phyloP scores from a whole-genome alignment of 352 stramenopile species.

The Globisporangium yorkense region DNA sequence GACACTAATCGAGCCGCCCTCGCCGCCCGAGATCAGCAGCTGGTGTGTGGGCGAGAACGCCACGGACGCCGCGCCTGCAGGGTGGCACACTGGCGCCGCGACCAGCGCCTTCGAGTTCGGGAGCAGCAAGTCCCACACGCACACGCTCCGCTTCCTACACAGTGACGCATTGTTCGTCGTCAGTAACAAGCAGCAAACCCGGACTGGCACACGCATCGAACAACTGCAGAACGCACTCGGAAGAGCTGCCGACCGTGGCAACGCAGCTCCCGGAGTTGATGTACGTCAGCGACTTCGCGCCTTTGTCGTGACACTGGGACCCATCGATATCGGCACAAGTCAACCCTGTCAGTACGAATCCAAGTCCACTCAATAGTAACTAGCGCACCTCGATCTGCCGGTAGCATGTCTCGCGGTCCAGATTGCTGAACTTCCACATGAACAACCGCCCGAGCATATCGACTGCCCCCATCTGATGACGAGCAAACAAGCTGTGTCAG shows the following conservation, averaged over 20 bases:
- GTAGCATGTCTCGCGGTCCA: conserved; percentile 66
- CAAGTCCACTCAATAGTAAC: background rate
- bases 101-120: conserved; percentile 68
- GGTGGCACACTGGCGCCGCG: conserved; percentile 64
- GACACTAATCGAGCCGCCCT: conserved; percentile 72
- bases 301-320: conserved; percentile 75
- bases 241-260: conserved; percentile 65
- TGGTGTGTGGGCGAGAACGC: conserved; percentile 77
- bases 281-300: conserved; percentile 69
- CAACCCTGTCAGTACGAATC: background rate
- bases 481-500: background rate
- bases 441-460: conserved; percentile 62
- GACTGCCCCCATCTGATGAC: conserved; percentile 63
- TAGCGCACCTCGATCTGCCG: conserved; percentile 45
- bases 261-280: conserved; percentile 77
- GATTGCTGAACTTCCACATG: conserved; percentile 78
- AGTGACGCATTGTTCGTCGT: background rate
- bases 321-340: background rate
- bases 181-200: background rate
- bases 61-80: conserved; percentile 63
- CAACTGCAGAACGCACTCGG: conserved; percentile 41
- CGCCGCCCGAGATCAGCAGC: conserved; percentile 75
- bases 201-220: background rate
- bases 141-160: conserved; percentile 72
- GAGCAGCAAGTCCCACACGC: conserved; percentile 80